phyloP scores from a whole-genome alignment of 2,329 filamentous ascomycete species.

The Domatiomyces catenatus region DNA sequence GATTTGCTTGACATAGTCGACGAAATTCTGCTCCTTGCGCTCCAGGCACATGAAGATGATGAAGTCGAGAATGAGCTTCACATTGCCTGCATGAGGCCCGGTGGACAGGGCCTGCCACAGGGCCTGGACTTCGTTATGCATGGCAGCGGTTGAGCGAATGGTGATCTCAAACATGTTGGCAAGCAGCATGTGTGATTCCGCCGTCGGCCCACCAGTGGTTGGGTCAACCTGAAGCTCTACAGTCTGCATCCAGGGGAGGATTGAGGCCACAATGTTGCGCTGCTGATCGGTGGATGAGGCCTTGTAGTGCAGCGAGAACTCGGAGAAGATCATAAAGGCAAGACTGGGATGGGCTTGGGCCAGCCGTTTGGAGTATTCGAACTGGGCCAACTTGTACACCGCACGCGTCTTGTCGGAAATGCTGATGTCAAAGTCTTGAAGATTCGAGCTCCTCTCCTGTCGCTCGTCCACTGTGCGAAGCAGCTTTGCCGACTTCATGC shows the following conservation, averaged over 20 bases:
- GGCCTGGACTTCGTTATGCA: slow-evolving; percentile 94
- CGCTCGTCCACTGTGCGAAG: slow-evolving; percentile 69
- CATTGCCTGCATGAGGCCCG: slow-evolving; percentile 82
- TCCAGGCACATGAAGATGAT: slow-evolving; percentile 90
- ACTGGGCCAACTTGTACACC: slow-evolving; percentile 93
- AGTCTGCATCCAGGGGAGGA: slow-evolving; percentile 89
- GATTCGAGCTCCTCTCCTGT: slow-evolving; percentile 70
- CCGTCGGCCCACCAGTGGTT: slow-evolving; percentile 67
- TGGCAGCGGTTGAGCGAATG: slow-evolving; percentile 68
- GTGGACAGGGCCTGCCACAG: slow-evolving; percentile 94
- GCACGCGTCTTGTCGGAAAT: slow-evolving; percentile 97
- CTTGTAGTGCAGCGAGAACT: slow-evolving; percentile 88
- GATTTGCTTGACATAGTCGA: slow-evolving; percentile 95
- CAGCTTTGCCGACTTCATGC: slow-evolving; percentile 72
- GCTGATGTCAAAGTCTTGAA: slow-evolving; percentile 95
- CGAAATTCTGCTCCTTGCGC: slow-evolving; percentile 90
- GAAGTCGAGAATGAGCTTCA: slow-evolving; percentile 86
- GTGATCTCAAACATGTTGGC: slow-evolving; percentile 94
- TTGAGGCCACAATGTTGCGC: slow-evolving; percentile 83
- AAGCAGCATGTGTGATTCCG: slow-evolving; percentile 82
- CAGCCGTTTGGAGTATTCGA: slow-evolving; percentile 83
- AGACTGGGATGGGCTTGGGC: slow-evolving; percentile 77
- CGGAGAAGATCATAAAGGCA: slow-evolving; percentile 87
- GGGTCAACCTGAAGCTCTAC: slow-evolving; percentile 86
- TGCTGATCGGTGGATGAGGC: slow-evolving; percentile 68